These are phyloP conservation scores for Lolium rigidum DNA, from an alignment of 176 grass and related monocot genomes.

Conservation along the genomic window DNA sequence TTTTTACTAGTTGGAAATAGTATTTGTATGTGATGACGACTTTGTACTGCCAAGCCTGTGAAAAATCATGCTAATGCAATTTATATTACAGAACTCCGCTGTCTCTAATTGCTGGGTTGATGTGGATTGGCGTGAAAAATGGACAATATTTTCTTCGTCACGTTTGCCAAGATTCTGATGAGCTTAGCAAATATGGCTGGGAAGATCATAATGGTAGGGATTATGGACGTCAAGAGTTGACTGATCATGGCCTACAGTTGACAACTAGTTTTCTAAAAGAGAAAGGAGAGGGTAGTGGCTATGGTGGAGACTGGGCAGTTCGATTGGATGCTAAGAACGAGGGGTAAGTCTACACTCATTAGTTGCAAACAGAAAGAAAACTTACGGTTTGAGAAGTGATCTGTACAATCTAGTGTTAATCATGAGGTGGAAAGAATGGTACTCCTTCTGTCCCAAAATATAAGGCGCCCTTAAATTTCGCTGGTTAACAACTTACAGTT, in stretches of 20 bases:
- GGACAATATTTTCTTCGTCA: constrained; percentile 87
- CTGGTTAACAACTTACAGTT: too few relatives aligned
- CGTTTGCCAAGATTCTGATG: constrained; percentile 97
- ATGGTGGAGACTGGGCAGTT: constrained; percentile 93
- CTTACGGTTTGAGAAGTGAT: constrained; percentile 12
- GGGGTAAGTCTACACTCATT: constrained; percentile 52
- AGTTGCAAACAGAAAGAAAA: constrained; percentile 20
- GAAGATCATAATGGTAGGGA: constrained; percentile 86
- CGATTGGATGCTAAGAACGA: constrained; percentile 59
- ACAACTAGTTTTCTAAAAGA: constrained; percentile 93
- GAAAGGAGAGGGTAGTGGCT: constrained; percentile 79
- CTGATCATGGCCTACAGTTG: constrained; percentile 75
- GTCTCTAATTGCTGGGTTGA: constrained; percentile 89
- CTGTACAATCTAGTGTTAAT: neutral
- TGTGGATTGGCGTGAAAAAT: constrained; percentile 94
- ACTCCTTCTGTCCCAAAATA: too few relatives aligned
- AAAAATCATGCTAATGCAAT: constrained; percentile 36
- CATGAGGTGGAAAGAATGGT: neutral
- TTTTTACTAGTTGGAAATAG: constrained; percentile 35
- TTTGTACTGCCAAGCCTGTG: constrained; percentile 18
- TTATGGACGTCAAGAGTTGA: constrained; percentile 80
- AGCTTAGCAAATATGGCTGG: constrained; percentile 88
- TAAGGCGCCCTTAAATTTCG: too few relatives aligned
- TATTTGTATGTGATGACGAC: constrained; percentile 1
- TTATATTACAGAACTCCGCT: constrained; percentile 68